A percentile compares a stretch with the other conserved stretches of the same genome.
These are phyloP conservation scores for Paxillus involutus DNA, from an alignment of 768 basidiomycete genomes.

Conservation along the genomic window DNA sequence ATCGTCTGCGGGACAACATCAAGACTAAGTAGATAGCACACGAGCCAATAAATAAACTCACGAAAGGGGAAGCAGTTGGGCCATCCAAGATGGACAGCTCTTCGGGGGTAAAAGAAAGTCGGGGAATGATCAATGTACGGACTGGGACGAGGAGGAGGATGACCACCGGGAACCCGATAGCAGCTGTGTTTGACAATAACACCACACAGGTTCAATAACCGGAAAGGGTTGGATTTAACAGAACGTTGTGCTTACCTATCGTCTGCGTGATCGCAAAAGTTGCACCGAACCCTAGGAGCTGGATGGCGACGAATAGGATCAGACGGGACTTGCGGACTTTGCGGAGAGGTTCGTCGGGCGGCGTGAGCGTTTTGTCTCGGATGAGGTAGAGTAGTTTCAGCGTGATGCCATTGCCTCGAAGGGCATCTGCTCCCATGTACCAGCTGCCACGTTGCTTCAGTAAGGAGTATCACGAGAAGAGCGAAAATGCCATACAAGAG, in stretches of 20 bases:
- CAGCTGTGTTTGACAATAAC: constrained; percentile 45
- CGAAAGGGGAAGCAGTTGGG: constrained; percentile 84
- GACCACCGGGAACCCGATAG: constrained; percentile 89
- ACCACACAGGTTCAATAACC: not conserved
- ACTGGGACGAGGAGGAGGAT: constrained; percentile 83
- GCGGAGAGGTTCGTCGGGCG: constrained; percentile 66
- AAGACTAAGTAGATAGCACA: not conserved
- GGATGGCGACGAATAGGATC: constrained; percentile 67
- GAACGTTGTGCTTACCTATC: constrained; percentile 49
- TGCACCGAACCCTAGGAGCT: constrained; percentile 81
- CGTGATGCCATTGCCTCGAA: constrained; percentile 81
- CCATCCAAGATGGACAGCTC: constrained; percentile 88
- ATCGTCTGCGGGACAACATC: constrained; percentile 33
- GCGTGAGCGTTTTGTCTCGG: constrained; percentile 64
- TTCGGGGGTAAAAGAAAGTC: constrained; percentile 69
- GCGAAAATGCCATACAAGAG: no score
- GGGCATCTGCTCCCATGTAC: constrained; percentile 89
- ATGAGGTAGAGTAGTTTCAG: constrained; percentile 75
- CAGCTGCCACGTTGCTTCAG: constrained; percentile 45
- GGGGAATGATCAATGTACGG: constrained; percentile 69
- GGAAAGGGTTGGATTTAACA: not conserved
- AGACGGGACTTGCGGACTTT: constrained; percentile 58
- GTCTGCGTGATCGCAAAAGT: constrained; percentile 93
- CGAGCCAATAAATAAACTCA: constrained; percentile 38
- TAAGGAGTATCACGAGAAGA: not conserved